These are phyloP conservation scores for Vigna mungo DNA, from an alignment of 306 rosid species.

Conservation along the genomic window DNA sequence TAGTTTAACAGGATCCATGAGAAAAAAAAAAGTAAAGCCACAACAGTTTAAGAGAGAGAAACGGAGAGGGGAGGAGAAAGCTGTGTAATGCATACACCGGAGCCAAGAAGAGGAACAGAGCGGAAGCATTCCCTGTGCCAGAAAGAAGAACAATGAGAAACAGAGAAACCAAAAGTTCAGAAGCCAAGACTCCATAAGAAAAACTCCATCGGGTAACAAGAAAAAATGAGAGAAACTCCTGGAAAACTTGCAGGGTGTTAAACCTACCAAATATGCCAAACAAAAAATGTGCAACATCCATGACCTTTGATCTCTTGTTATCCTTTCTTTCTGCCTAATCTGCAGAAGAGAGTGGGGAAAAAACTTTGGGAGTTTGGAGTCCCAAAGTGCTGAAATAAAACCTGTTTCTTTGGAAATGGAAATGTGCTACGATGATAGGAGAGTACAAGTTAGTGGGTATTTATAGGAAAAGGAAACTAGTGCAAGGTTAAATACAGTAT, in stretches of 20 bases:
- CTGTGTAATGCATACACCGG: slow-evolving; percentile 64
- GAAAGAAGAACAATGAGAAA: slow-evolving; percentile 22
- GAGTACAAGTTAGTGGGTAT: slow-evolving; percentile 26
- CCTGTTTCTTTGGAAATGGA: slow-evolving; percentile 38
- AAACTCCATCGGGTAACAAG: background rate
- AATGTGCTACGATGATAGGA: slow-evolving; percentile 23
- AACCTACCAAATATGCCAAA: slow-evolving; percentile 85
- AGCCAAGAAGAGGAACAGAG: slow-evolving; percentile 92
- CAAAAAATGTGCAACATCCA: slow-evolving; percentile 67
- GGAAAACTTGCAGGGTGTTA: background rate
- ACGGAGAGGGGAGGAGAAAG: slow-evolving; percentile 1
- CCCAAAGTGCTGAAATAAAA: slow-evolving; percentile 15
- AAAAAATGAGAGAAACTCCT: background rate
- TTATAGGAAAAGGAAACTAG: slow-evolving; percentile 43
- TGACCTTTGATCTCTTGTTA: slow-evolving; percentile 42
- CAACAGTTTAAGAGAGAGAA: background rate
- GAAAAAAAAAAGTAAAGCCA: background rate
- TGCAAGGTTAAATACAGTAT: slow-evolving; percentile 15
- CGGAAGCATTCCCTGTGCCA: slow-evolving; percentile 79
- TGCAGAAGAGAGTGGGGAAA: slow-evolving; percentile 8
- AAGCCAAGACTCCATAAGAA: background rate
- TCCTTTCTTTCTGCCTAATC: slow-evolving; percentile 7
- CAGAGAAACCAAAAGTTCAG: slow-evolving; percentile 16
- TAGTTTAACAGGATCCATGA: background rate
- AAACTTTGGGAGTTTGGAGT: slow-evolving; percentile 16